Base-by-base conservation (phyloP, 768 basidiomycete genomes). In the Amanita muscaria region DNA sequence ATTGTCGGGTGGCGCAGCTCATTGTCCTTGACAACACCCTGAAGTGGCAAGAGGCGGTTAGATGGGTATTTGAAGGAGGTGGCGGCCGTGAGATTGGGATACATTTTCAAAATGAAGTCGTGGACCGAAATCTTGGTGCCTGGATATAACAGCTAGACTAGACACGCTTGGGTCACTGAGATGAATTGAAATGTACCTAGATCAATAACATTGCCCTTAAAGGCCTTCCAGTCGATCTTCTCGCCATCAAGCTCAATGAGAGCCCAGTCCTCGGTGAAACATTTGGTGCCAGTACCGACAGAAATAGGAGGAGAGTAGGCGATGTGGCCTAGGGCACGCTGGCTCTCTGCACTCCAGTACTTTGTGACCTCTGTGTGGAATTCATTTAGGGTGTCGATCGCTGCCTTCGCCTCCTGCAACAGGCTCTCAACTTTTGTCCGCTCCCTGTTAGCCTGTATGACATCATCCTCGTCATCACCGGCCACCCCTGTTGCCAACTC, bases 251-350 rank as follows among this genome's bases (percentile, higher is more conserved):
- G 46, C 52, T 59, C 49, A 51, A 66, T 55, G 10, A 63, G 44
- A 25, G 53, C 57, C 62, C 65, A 68, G 52, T 68, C 67, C 16
- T 51, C 25, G 6, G 57, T 65, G 46, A 55, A 68, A 9, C 40
- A 40, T 44, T 61, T 27, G 39, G 52, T 40, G 12, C 49, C 55
- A 49, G 33, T 52, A 24, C 41, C 40, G 53, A 58, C 58, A 25
- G 29, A 44, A 52, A 66, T 63, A 10, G 51, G 29, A 22, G 53
- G 55, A 49, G 51, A 46, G 55, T 63, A 58, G 45, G 64, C 37
- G 44, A 68, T 60, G 35, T 38, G 49, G 36, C 68, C 68, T 36
- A 69, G 49, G 47, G 58, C 43, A 45, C 66, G 67, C 41, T 56
- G 47, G 38, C 48, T 36, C 2, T 49, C 24, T 11, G 42, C 45